Base-by-base conservation (phyloP, 1,284 basidiomycete genomes). In the Pseudomicrostroma phylloplanum region DNA sequence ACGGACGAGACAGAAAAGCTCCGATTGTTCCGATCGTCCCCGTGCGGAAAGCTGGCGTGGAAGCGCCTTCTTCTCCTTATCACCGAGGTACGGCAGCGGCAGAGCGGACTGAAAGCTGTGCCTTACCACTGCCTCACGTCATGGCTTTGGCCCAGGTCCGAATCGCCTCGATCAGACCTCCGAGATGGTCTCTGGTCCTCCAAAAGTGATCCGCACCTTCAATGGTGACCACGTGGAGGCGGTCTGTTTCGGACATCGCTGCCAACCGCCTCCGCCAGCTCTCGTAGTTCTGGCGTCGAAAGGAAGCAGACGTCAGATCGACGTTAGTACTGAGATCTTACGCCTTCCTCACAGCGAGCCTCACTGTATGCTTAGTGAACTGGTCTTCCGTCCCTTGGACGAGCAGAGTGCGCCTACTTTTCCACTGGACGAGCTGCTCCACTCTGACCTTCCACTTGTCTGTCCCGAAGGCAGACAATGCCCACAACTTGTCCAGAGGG, bases 191-290 rank as follows among this genome's bases (percentile, higher is more conserved):
- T 48, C 21, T 21, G 6, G 15, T 25, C 21, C 51, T 17, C 51
- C 51, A 54, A 25, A 54, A 54, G 26, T 54, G 51, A 25, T 54
- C 51, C 13, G 51, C 51, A 23, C 51, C 51, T 25, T 54, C 51
- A 6, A 54, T 13, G 21, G 51, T 54, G 21, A 25, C 15, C 25
- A 25, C 13, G 6, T 21, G n/a, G 2, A 54, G 7, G 21, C 6
- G 13, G 21, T 54, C 23, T 48, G 43, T 17, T 21, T 17, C 43
- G 13, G 21, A 17, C 21, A 21, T 6, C 17, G 21, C 23, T 2
- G 19, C 17, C 21, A 54, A 19, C 51, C 25, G 21, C 6, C 26
- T 19, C 4, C 15, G 13, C 51, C 51, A 54, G 2, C 13, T 17
- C 13, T 26, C 21, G 25, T 54, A 54, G 21, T 25, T 54, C 51